phyloP scores from a whole-genome alignment of 129 eudicot genomes.

The Pseudognaphalium luteoalbum region DNA sequence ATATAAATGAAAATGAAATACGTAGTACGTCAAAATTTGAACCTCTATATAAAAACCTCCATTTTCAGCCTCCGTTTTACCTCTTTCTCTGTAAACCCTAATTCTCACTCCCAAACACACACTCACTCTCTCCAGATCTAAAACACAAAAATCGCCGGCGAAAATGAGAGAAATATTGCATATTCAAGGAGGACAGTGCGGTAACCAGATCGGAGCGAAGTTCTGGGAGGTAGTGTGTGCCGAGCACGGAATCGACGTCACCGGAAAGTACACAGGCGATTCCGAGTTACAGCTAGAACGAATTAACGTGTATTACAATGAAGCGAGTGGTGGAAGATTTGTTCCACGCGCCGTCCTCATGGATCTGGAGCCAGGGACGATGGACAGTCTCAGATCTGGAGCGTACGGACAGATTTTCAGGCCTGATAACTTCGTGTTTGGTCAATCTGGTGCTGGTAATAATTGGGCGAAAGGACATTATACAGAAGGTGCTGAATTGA shows the following conservation, averaged over 20 bases:
- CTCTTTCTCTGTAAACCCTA: conserved; percentile 18
- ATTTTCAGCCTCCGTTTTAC: not conserved
- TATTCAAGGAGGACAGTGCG: conserved; percentile 58
- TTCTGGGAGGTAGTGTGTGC: conserved; percentile 60
- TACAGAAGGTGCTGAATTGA: conserved; percentile 51
- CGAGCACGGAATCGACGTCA: conserved; percentile 55
- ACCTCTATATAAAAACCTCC: not conserved
- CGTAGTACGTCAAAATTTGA: too few relatives aligned
- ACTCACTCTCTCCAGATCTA: not conserved
- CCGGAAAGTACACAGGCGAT: conserved; percentile 49
- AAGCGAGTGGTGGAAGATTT: conserved; percentile 55
- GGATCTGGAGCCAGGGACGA: conserved; percentile 63
- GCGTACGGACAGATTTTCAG: conserved; percentile 48
- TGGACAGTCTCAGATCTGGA: conserved; percentile 54
- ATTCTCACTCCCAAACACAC: not conserved
- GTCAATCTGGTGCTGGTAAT: conserved; percentile 48
- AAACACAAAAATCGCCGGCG: conserved; percentile 1
- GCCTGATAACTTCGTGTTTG: conserved; percentile 50
- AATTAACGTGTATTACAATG: conserved; percentile 51
- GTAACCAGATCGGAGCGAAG: conserved; percentile 59
- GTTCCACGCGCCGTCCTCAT: conserved; percentile 60
- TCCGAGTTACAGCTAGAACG: conserved; percentile 47
- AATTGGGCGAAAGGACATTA: conserved; percentile 53
- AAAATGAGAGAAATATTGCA: conserved; percentile 54
- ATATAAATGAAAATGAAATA: too few relatives aligned